phyloP scores from a whole-genome alignment of 805 yeast genomes.

The Candida takata region DNA sequence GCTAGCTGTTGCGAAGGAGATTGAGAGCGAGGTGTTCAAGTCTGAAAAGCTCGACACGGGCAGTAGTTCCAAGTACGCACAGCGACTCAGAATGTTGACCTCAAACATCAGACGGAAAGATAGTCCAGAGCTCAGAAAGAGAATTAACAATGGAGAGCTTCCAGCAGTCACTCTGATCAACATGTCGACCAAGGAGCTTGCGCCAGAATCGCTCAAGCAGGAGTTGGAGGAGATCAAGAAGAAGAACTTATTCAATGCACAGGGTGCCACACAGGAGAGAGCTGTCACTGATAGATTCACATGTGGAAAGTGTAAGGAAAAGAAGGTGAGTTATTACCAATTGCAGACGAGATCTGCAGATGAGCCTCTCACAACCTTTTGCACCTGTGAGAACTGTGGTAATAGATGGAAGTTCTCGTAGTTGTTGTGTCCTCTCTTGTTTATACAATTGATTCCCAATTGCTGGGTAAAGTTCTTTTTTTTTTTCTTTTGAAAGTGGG shows the following conservation, averaged over 20 bases:
- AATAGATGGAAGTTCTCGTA: conserved; percentile 95
- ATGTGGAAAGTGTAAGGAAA: conserved; percentile 96
- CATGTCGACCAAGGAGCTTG: conserved; percentile 93
- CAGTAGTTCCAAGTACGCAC: conserved; percentile 52
- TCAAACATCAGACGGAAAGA: conserved; percentile 84
- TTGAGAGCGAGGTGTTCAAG: conserved; percentile 66
- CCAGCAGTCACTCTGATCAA: conserved; percentile 56
- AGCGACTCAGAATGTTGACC: conserved; percentile 77
- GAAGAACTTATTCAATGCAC: conserved; percentile 91
- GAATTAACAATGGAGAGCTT: conserved; percentile 62
- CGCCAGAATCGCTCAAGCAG: conserved; percentile 82
- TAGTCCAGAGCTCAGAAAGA: conserved; percentile 75
- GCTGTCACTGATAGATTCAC: conserved; percentile 95
- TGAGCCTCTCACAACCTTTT: conserved; percentile 96
- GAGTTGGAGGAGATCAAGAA: conserved; percentile 81
- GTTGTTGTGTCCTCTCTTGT: too few species aligned
- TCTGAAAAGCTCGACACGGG: conserved; percentile 50
- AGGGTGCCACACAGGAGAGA: conserved; percentile 92
- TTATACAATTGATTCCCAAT: too few species aligned
- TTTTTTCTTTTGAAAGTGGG: too few species aligned
- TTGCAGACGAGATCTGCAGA: conserved; percentile 98
- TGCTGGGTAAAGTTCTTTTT: too few species aligned
- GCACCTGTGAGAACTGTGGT: conserved; percentile 97
- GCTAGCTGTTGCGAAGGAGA: conserved; percentile 54
- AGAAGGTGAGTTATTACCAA: conserved; percentile 94